A percentile compares a stretch with the other conserved stretches of the same genome.
phyloP scores from a whole-genome alignment of 768 basidiomycete genomes.

The Auriculariales sp. region DNA sequence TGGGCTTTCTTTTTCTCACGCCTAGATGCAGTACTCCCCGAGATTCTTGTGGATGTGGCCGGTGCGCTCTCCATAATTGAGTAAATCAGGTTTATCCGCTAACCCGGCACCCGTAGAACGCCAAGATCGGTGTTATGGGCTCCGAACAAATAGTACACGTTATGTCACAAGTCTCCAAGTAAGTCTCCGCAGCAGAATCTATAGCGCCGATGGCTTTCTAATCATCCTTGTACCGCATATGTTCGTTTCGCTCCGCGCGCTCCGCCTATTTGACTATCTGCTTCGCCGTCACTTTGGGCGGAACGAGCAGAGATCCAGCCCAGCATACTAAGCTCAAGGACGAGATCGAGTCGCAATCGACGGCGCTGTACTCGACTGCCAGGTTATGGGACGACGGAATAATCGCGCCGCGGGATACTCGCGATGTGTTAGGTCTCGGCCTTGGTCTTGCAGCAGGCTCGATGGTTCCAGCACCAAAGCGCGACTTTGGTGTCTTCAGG shows the following conservation, averaged over 20 bases:
- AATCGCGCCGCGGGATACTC: constrained; percentile 76
- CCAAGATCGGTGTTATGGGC: constrained; percentile 92
- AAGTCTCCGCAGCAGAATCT: constrained; percentile 12
- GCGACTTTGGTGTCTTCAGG: constrained; percentile 67
- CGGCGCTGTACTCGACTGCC: constrained; percentile 76
- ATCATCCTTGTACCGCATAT: background rate
- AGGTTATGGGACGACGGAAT: constrained; percentile 93
- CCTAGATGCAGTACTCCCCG: constrained; percentile 75
- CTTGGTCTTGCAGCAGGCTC: constrained; percentile 55
- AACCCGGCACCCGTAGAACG: constrained; percentile 36
- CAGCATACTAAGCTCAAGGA: constrained; percentile 61
- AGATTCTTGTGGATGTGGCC: constrained; percentile 99
- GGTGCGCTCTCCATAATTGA: constrained; percentile 28
- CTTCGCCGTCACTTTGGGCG: background rate
- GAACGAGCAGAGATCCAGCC: constrained; percentile 63
- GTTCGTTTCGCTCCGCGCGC: background rate
- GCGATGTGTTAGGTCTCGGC: constrained; percentile 78
- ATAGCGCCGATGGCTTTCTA: background rate
- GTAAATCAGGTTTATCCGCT: background rate
- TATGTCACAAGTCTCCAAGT: constrained; percentile 83
- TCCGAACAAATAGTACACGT: constrained; percentile 86
- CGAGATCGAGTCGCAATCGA: constrained; percentile 82
- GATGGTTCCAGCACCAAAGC: constrained; percentile 2
- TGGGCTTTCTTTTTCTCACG: background rate
- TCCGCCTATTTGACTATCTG: background rate